Conservation (phyloP, 73 alveolate genomes). For the Paramecium sexaurelia region DNA sequence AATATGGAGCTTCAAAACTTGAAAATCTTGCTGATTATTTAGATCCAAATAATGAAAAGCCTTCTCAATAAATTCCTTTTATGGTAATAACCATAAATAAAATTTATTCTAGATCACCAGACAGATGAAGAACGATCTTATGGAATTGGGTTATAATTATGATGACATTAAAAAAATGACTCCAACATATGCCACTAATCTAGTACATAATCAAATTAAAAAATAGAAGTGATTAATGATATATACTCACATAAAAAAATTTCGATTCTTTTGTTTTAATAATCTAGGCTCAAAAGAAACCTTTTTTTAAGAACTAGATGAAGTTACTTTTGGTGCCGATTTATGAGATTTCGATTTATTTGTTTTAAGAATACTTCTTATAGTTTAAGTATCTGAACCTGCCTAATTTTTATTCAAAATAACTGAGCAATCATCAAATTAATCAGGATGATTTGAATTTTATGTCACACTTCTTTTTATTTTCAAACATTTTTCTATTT, state of each 20-base stretch:
- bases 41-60: not conserved
- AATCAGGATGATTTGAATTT: not conserved
- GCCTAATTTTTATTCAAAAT: not conserved
- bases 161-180: conserved; percentile 27
- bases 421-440: not conserved
- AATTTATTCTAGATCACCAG: not conserved
- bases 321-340: not conserved
- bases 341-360: not conserved
- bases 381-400: not conserved
- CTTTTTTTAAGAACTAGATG: not conserved
- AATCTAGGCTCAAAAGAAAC: not conserved
- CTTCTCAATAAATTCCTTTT: not conserved
- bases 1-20: not conserved
- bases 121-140: not conserved
- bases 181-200: not conserved
- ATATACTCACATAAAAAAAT: not conserved
- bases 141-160: not conserved
- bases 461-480: not conserved
- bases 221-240: not conserved
- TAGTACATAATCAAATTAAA: not conserved
- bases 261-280: not conserved
- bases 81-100: not conserved
- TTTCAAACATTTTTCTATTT: not conserved
- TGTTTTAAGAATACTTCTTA: not conserved
- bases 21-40: not conserved